These are phyloP conservation scores for Crucibulum laeve DNA, from an alignment of 768 basidiomycete genomes.

Conservation along the genomic window DNA sequence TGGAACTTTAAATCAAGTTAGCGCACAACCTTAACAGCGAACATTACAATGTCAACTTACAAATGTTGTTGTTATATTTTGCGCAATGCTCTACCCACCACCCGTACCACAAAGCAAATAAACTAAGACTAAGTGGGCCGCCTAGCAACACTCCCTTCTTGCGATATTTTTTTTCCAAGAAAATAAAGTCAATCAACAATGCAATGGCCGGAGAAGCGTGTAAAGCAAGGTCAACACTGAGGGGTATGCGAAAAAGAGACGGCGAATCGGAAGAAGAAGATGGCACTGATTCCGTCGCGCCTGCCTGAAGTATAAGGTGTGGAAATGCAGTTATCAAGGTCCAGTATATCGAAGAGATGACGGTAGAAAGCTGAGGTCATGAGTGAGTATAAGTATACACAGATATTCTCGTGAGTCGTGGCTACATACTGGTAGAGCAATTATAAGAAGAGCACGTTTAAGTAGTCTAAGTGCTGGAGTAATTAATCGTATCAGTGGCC, in stretches of 20 bases:
- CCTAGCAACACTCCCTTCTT: constrained; percentile 17
- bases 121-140: constrained; percentile 23
- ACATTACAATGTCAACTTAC: constrained; percentile 34
- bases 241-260: constrained; percentile 34
- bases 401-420: neutral
- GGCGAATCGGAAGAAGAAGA: constrained; percentile 24
- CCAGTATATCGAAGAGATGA: constrained; percentile 63
- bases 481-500: neutral
- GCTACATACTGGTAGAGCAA: constrained; percentile 58
- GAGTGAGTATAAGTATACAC: neutral
- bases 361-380: constrained; percentile 24
- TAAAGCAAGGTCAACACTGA: constrained; percentile 57
- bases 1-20: constrained; percentile 45
- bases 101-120: constrained; percentile 44
- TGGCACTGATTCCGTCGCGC: constrained; percentile 12
- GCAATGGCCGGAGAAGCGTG: constrained; percentile 60
- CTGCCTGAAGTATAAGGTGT: constrained; percentile 37
- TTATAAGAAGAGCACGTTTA: constrained; percentile 58
- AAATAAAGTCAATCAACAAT: constrained; percentile 63
- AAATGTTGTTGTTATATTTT: constrained; percentile 46
- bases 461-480: constrained; percentile 31
- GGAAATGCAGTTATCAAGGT: constrained; percentile 52
- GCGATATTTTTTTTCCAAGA: constrained; percentile 56
- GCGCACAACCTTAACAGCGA: neutral
- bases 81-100: constrained; percentile 69